A percentile compares a stretch with the other conserved stretches of the same genome.
Evolutionary conservation across 208 protist genomes (phyloP).

Genomic region (Vickermania ingenoplastis): DNA sequence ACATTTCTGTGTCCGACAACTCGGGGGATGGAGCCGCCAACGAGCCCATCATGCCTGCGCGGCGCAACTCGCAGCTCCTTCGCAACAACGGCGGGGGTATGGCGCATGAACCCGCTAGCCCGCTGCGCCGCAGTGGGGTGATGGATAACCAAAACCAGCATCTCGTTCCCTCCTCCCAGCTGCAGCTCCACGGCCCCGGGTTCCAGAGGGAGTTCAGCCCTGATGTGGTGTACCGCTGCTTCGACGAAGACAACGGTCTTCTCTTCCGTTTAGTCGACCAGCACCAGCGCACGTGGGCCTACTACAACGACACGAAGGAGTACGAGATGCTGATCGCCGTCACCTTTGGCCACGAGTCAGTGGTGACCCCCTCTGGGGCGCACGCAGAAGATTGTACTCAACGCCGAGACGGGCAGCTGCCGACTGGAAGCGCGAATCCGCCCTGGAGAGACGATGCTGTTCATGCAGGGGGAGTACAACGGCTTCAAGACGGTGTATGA

Average conservation of each 20-base stretch:
- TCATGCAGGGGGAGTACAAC: slow-evolving; percentile 77
- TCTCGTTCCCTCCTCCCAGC: background rate
- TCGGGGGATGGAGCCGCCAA: too few relatives aligned
- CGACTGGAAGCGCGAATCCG: slow-evolving; percentile 28
- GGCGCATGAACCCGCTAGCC: background rate
- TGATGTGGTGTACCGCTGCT: slow-evolving; percentile 51
- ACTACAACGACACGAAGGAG: slow-evolving; percentile 68
- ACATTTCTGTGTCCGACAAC: too few relatives aligned
- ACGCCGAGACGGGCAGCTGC: slow-evolving; percentile 35
- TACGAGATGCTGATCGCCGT: slow-evolving; percentile 54
- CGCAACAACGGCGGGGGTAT: background rate
- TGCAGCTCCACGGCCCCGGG: slow-evolving; percentile 15
- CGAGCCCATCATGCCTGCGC: too few relatives aligned
- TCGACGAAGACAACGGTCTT: slow-evolving; percentile 54
- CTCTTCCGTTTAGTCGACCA: slow-evolving; percentile 68
- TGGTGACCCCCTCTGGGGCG: slow-evolving; percentile 29
- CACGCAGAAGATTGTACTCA: slow-evolving; percentile 18
- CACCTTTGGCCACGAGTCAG: slow-evolving; percentile 54
- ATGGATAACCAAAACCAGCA: background rate
- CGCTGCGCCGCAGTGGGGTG: background rate
- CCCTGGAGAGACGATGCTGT: slow-evolving; percentile 42
- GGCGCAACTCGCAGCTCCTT: background rate
- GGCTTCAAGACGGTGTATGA: slow-evolving; percentile 43
- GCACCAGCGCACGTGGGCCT: slow-evolving; percentile 44
- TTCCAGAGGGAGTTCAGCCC: slow-evolving; percentile 24